Percentiles rank a stretch among this genome's conserved stretches.
phyloP scores from a whole-genome alignment of 441 rosid genomes.

The Metrosideros polymorpha region DNA sequence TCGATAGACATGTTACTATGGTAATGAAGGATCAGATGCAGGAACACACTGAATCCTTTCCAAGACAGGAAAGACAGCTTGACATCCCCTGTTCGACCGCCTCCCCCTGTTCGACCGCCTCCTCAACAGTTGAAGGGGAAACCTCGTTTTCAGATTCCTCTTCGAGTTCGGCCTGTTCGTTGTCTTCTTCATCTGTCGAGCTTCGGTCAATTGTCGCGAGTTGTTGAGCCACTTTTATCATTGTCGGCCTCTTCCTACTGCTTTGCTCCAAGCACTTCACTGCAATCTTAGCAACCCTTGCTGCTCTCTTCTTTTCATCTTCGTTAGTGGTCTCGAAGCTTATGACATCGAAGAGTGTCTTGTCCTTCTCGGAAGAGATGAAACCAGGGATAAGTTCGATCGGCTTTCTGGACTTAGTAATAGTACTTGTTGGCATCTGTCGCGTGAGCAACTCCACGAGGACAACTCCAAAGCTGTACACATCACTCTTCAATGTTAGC shows the following conservation, averaged over 20 bases:
- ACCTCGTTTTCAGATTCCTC: background rate
- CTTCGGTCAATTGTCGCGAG: fast-evolving
- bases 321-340: background rate
- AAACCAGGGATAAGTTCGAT: background rate
- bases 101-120: too few relatives aligned
- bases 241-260: background rate
- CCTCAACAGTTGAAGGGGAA: too few relatives aligned
- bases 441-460: fast-evolving
- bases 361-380: background rate
- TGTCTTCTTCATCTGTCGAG: background rate
- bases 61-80: background rate
- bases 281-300: background rate
- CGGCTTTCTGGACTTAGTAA: fast-evolving
- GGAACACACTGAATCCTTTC: background rate
- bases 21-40: fast-evolving
- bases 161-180: fast-evolving
- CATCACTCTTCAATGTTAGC: background rate
- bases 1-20: background rate
- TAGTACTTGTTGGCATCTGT: background rate
- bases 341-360: fast-evolving
- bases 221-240: background rate
- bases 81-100: too few relatives aligned
- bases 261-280: background rate
- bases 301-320: background rate
- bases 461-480: background rate